A percentile compares a stretch with the other conserved stretches of the same genome.
Evolutionary conservation across 2,329 filamentous ascomycete genomes (phyloP).

Genomic region (Pezicula carpinea): DNA sequence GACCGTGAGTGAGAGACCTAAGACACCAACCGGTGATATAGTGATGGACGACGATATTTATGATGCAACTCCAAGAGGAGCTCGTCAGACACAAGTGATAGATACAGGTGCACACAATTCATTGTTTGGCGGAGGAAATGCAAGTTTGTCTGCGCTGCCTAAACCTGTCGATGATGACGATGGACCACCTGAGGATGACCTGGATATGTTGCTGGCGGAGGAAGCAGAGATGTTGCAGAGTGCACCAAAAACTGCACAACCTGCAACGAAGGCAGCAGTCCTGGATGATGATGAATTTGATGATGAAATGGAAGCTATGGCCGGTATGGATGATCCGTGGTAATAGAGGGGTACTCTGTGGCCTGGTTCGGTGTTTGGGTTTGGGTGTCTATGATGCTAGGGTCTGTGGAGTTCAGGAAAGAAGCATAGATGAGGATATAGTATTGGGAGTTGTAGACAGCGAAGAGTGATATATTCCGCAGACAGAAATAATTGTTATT

Average conservation of each 20-base stretch:
- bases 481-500: too few relatives aligned
- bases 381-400: neutral
- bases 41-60: constrained; percentile 39
- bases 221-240: constrained; percentile 8
- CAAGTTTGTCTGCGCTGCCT: constrained; percentile 22
- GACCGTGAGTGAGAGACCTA: constrained; percentile 19
- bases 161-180: constrained; percentile 15
- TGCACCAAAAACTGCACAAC: neutral
- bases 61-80: constrained; percentile 42
- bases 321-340: constrained; percentile 45
- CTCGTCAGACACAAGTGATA: constrained; percentile 13
- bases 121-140: constrained; percentile 15
- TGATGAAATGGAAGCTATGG: constrained; percentile 54
- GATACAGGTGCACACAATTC: constrained; percentile 19
- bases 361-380: neutral
- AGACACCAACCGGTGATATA: constrained; percentile 37
- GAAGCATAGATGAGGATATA: too few relatives aligned
- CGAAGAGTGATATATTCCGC: too few relatives aligned
- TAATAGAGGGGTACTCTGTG: constrained; percentile 4
- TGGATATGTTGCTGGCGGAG: constrained; percentile 21
- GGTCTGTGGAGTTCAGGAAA: neutral
- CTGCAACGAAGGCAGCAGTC: neutral
- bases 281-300: constrained; percentile 21
- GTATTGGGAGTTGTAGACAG: too few relatives aligned
- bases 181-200: constrained; percentile 37